These are phyloP conservation scores for Crucihimalaya himalaica DNA, from an alignment of 345 rosid genomes.

Conservation along the genomic window DNA sequence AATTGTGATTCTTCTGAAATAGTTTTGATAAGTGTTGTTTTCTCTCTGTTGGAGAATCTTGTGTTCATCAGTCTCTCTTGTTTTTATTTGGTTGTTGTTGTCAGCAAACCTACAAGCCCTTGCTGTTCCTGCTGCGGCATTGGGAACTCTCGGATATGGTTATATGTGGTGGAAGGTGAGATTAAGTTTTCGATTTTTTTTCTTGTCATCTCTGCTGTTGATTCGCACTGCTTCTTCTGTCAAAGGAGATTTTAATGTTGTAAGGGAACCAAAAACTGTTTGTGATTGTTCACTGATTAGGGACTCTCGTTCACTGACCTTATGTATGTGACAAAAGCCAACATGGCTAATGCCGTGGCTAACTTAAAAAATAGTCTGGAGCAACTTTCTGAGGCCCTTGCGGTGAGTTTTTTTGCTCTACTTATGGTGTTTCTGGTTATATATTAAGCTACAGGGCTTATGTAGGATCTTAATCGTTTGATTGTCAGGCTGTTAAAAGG, in stretches of 20 bases:
- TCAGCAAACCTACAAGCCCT: constrained; percentile 45
- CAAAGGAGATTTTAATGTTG: neutral
- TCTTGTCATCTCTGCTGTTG: neutral
- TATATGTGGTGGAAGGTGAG: constrained; percentile 99
- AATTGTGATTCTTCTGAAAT: neutral
- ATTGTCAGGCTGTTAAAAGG: constrained; percentile 71
- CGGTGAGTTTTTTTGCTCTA: constrained; percentile 52
- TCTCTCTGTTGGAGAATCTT: neutral
- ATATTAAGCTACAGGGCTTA: neutral
- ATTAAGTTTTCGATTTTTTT: neutral
- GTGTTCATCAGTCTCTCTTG: neutral
- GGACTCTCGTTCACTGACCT: constrained; percentile 85
- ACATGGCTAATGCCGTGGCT: constrained; percentile 80
- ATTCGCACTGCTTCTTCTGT: neutral
- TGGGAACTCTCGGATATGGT: constrained; percentile 94
- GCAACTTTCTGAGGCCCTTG: constrained; percentile 66
- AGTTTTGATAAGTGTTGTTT: neutral
- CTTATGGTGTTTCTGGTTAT: neutral
- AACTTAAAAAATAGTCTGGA: constrained; percentile 83
- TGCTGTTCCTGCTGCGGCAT: constrained; percentile 72
- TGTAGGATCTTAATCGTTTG: constrained; percentile 6
- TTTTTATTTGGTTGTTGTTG: neutral
- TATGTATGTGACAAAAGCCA: constrained; percentile 82
- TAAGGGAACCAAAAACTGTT: neutral
- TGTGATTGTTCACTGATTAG: constrained; percentile 43